These are phyloP conservation scores for Cochlearia excelsa DNA, from an alignment of 345 rosid species.

Conservation along the genomic window DNA sequence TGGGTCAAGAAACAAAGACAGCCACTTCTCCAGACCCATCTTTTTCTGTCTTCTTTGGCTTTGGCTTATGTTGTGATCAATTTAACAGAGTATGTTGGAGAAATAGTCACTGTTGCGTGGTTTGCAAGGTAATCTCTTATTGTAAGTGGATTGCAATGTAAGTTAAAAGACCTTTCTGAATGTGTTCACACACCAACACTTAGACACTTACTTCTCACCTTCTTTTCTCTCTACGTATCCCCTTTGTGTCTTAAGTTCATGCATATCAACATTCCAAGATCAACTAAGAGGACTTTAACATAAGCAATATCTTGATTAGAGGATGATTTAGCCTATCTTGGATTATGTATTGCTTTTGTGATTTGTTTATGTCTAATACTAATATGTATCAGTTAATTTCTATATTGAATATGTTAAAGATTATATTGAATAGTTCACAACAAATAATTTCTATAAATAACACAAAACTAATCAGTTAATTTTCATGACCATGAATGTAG, in stretches of 20 bases:
- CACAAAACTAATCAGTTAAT: too few species aligned
- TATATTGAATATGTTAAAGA: too few species aligned
- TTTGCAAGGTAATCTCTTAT: slow-evolving; percentile 24
- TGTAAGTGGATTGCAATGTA: slow-evolving; percentile 28
- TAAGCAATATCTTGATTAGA: too few species aligned
- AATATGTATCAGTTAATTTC: too few species aligned
- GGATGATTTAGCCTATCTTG: too few species aligned
- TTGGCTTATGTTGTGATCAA: slow-evolving; percentile 20
- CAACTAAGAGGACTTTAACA: background rate
- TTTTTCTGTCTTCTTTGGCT: slow-evolving; percentile 3
- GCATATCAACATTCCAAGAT: slow-evolving; percentile 20
- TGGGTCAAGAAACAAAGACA: slow-evolving; percentile 23
- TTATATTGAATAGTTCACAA: too few species aligned
- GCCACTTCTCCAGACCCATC: slow-evolving; percentile 33
- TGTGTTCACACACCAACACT: slow-evolving; percentile 36
- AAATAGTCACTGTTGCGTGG: slow-evolving; percentile 36
- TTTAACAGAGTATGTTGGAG: slow-evolving; percentile 24
- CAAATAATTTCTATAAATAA: too few species aligned
- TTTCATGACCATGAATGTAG: background rate
- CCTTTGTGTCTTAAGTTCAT: slow-evolving; percentile 6
- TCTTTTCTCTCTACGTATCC: slow-evolving; percentile 33
- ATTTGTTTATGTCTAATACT: too few species aligned
- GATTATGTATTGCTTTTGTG: too few species aligned
- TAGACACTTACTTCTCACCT: slow-evolving; percentile 38
- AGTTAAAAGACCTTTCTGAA: slow-evolving; percentile 27